Evolutionary conservation across 805 yeast species (phyloP).

Genomic region (Wickerhamiella spandovensis): DNA sequence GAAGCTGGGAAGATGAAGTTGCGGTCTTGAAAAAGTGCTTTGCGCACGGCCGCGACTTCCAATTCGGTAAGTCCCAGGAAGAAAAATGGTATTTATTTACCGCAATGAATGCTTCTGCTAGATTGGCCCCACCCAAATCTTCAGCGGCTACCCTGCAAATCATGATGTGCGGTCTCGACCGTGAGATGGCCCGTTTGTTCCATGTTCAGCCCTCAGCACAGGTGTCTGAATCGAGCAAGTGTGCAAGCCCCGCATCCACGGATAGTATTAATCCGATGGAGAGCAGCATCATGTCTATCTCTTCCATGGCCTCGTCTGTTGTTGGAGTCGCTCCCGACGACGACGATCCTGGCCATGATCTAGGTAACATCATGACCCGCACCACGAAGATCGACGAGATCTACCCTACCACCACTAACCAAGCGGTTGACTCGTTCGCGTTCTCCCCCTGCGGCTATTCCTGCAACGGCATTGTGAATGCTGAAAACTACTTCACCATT

Average conservation of each 20-base stretch:
- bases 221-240: background rate
- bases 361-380: conserved; percentile 58
- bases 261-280: conserved; percentile 21
- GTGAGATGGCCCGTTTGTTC: conserved; percentile 43
- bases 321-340: conserved; percentile 33
- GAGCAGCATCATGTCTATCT: conserved; percentile 21
- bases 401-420: conserved; percentile 27
- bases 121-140: background rate
- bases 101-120: background rate
- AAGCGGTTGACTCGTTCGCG: conserved; percentile 66
- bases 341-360: conserved; percentile 64
- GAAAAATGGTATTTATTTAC: conserved; percentile 79
- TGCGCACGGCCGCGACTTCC: conserved; percentile 46
- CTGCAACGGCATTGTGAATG: conserved; percentile 62
- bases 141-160: conserved; percentile 36
- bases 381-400: conserved; percentile 49
- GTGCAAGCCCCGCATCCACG: background rate
- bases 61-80: conserved; percentile 66
- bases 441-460: conserved; percentile 93
- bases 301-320: conserved; percentile 18
- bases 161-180: conserved; percentile 74
- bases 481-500: conserved; percentile 58
- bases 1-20: conserved; percentile 75
- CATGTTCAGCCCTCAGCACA: conserved; percentile 9
- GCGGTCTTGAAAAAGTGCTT: conserved; percentile 53